Percentiles rank a stretch among this genome's conserved stretches.
Evolutionary conservation across 805 yeast genomes (phyloP).

Genomic region (Schizosaccharomyces cryophilus): DNA sequence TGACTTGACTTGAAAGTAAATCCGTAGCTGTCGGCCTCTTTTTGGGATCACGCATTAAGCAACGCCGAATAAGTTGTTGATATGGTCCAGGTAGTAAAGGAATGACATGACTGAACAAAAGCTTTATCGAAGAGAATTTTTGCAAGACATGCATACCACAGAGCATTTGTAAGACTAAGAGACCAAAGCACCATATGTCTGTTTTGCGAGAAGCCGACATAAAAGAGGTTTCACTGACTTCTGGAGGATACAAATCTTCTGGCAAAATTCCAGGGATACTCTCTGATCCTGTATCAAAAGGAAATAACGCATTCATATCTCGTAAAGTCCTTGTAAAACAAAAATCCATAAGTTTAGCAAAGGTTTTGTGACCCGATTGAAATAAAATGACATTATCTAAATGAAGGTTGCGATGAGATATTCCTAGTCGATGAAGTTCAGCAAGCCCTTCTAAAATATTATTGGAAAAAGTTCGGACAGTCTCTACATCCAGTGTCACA

Average conservation of each 20-base stretch:
- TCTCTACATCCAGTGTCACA: constrained; percentile 38
- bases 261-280: constrained; percentile 4
- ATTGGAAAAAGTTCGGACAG: constrained; percentile 72
- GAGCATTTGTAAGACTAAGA: constrained; percentile 40
- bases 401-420: constrained; percentile 45
- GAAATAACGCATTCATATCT: constrained; percentile 17
- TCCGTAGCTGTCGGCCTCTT: constrained; percentile 68
- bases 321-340: constrained; percentile 23
- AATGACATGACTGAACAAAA: not conserved
- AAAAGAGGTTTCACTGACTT: constrained; percentile 18
- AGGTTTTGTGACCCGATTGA: not conserved
- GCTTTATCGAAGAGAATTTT: not conserved
- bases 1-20: constrained; percentile 55
- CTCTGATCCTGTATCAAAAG: constrained; percentile 1
- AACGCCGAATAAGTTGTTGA: constrained; percentile 36
- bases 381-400: constrained; percentile 27
- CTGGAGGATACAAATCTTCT: constrained; percentile 58
- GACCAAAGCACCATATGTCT: constrained; percentile 86
- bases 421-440: constrained; percentile 60
- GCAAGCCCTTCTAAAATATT: constrained; percentile 71
- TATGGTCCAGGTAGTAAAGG: constrained; percentile 27
- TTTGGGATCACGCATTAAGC: constrained; percentile 39
- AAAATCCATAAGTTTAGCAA: constrained; percentile 17
- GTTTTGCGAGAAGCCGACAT: constrained; percentile 40
- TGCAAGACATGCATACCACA: constrained; percentile 32